Evolutionary conservation across 1,284 basidiomycete species (phyloP), one percentile per base, ranked within the genome.

Genomic region (Xerocomus nothofagi): DNA sequence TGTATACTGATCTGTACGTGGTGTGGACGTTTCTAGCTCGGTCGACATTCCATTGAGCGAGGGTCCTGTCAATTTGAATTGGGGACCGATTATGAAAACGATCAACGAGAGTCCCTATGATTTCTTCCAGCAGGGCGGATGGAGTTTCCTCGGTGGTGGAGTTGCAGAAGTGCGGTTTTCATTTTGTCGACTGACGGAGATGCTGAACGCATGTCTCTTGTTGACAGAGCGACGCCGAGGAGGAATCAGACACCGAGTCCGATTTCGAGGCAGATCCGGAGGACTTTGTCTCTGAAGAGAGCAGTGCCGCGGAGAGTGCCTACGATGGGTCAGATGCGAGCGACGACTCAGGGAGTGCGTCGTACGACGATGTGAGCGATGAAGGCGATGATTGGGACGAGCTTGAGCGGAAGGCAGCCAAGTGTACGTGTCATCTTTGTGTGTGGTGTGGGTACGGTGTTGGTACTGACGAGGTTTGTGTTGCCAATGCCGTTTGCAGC

Each of bases 31-130:
- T 4, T 44, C 53, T 39, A 95, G 92, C 67, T 96, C 93, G 11
- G 94, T 97, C 49, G 97, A 99, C 68, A 96, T 99, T 50, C 88
- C 95, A 14, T 84, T 98, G 71, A 92, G 91, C 39, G 97, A 98
- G 71, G 92, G 96, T 10, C 93, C 93, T 2, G 93, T 99, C 73
- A 99, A 99, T 71, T 76, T 98, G 71, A 97, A 98, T 66, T 99
- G 97, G 97, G 86, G 87, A 15, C 91, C 91, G 4, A 98, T 99
- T 67, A 97, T 97, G 92, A 96, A 95, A 71, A 93, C 92, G 27
- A 86, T 97, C 72, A 96, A 96, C 60, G 95, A 98, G 56, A 91
- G 91, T 61, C 95, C 97, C 0, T 87, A 92, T 63, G 92, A 91
- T 44, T 99, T 99, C 76, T 99, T 97, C 84, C 88, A 87, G 56